phyloP scores from a whole-genome alignment of 805 yeast species.

The Sugiyamaella americana region DNA sequence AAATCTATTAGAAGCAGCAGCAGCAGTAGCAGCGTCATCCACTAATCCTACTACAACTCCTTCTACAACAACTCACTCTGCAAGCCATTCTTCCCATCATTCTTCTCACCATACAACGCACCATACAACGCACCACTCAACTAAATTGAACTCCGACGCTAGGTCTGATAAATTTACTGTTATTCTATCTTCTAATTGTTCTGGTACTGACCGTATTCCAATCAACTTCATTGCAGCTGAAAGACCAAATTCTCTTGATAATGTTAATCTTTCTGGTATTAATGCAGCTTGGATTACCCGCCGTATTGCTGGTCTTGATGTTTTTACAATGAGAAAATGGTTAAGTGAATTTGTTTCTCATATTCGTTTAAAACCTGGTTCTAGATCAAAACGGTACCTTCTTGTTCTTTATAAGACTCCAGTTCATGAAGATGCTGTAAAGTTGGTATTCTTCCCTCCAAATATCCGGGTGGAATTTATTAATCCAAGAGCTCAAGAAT shows the following conservation, averaged over 20 bases:
- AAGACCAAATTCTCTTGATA: constrained; percentile 7
- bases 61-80: no score
- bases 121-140: no score
- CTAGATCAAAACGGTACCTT: background rate
- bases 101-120: no score
- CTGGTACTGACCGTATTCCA: constrained; percentile 14
- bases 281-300: constrained; percentile 8
- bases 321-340: constrained; percentile 13
- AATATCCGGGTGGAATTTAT: constrained; percentile 12
- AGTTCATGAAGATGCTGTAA: constrained; percentile 10
- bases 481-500: constrained; percentile 8
- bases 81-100: no score
- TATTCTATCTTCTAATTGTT: constrained; percentile 6
- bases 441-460: constrained; percentile 9
- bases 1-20: background rate
- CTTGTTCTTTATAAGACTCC: constrained; percentile 6
- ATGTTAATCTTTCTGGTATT: constrained; percentile 4
- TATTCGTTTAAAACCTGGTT: constrained; percentile 1
- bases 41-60: no score
- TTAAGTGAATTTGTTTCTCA: constrained; percentile 8
- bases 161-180: constrained; percentile 5
- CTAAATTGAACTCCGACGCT: background rate
- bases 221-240: constrained; percentile 11
- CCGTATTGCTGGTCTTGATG: constrained; percentile 5
- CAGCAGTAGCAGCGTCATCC: background rate